Evolutionary conservation across 768 basidiomycete genomes (phyloP).

Genomic region (Omphalotus guepiniiformis): DNA sequence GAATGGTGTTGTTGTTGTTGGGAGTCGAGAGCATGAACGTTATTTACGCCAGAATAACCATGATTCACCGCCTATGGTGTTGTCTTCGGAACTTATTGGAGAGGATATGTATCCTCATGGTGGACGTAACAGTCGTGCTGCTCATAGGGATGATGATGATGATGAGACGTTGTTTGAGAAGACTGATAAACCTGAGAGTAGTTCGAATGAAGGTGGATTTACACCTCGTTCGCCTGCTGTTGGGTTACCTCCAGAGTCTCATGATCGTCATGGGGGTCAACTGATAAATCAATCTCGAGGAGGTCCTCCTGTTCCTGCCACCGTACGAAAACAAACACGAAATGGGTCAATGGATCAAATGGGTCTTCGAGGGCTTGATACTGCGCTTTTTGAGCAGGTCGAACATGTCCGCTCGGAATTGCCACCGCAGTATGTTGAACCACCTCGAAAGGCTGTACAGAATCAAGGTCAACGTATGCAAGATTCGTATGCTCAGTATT

Average conservation of each 20-base stretch:
- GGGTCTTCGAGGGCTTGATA: conserved; percentile 56
- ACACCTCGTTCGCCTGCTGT: conserved; percentile 68
- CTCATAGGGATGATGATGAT: conserved; percentile 39
- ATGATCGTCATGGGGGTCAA: not conserved
- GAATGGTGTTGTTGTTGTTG: too few relatives aligned
- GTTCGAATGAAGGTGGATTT: conserved; percentile 49
- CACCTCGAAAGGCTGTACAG: conserved; percentile 18
- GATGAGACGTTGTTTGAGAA: conserved; percentile 43
- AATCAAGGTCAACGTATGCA: conserved; percentile 19
- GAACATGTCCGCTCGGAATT: conserved; percentile 22
- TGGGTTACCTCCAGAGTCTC: conserved; percentile 37
- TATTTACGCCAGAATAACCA: conserved; percentile 31
- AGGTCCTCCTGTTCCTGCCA: conserved; percentile 20
- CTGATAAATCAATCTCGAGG: conserved; percentile 7
- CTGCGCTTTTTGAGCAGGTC: conserved; percentile 47
- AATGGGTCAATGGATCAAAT: conserved; percentile 60
- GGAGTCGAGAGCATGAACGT: conserved; percentile 24
- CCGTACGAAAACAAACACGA: conserved; percentile 45
- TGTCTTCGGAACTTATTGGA: conserved; percentile 52
- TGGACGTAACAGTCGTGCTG: conserved; percentile 33
- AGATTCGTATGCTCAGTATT: conserved; percentile 28
- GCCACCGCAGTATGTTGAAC: conserved; percentile 26
- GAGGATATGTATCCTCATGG: conserved; percentile 35
- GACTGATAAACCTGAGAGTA: conserved; percentile 24
- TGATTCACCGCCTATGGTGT: conserved; percentile 41